Evolutionary conservation across 345 rosid species (phyloP).

Genomic region (Corymbia maculata): DNA sequence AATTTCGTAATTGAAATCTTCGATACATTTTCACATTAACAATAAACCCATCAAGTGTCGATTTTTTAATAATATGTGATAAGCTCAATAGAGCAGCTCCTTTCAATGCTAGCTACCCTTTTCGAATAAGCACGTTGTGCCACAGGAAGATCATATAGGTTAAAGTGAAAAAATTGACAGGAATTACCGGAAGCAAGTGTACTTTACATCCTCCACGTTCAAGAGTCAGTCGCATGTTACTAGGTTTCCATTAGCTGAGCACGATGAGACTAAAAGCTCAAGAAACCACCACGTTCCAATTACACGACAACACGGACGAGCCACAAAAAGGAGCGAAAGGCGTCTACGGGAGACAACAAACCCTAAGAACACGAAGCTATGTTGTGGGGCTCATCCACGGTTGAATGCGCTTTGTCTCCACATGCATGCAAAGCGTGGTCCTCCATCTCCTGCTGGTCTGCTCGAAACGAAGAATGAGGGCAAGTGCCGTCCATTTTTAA

Average conservation of each 20-base stretch:
- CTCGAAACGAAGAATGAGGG: background rate
- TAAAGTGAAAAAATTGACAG: background rate
- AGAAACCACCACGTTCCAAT: background rate
- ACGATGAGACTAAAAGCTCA: background rate
- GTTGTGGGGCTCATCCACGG: constrained; percentile 2
- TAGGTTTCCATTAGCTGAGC: background rate
- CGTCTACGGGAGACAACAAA: background rate
- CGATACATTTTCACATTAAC: background rate
- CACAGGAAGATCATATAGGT: background rate
- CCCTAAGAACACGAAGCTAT: constrained; percentile 10
- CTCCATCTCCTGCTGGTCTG: background rate
- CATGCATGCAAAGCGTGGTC: constrained; percentile 15
- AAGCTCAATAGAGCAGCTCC: background rate
- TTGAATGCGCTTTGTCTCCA: background rate
- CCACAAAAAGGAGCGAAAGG: background rate
- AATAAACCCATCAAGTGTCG: background rate
- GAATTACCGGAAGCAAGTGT: background rate
- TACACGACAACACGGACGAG: background rate
- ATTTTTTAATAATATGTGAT: background rate
- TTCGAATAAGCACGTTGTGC: background rate
- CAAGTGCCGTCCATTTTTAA: background rate
- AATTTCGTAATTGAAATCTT: background rate
- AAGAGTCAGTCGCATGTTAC: background rate
- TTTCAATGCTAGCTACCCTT: background rate
- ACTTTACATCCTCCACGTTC: background rate